Base-by-base conservation (phyloP, 106 monocot species). In the Chionographis japonica region DNA sequence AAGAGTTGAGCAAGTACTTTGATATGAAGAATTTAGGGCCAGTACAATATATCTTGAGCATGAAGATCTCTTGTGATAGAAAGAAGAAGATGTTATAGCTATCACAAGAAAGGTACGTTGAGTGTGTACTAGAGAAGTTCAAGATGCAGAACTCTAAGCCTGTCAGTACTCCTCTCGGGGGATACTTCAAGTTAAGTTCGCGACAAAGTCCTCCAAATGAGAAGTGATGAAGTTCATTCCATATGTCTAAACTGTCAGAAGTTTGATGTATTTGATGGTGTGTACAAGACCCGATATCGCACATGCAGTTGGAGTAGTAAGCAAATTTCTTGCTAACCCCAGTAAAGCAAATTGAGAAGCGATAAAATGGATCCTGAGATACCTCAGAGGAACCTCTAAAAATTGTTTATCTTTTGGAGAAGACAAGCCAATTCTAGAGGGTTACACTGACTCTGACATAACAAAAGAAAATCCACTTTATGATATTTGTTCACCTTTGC, bases 91-190 rank as follows among this genome's bases (percentile, higher is more conserved):
- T 19, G 70, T 20, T 70, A 59, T 70, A 1, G 19, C 46, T 43
- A 13, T 70, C 58, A 59, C 0, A 60, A 19, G 59, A 70, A 4
- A 60, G 46, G 58, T 58, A 70, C 19, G 43, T 60, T 2, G 70
- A 70, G 59, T 49, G 58, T 39, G 68, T 43, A 36, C 12, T 60
- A 10, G 38, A 70, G 4, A 70, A 16, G 55, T 70, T 50, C 56
- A 70, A 46, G 5, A 46, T 46, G 8, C 4, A 46, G 43, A 8
- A 46, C 43, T 46, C 43, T 8, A 46, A 46, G 43, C 43, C 43
- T 4, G 43, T 46, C 8, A 4, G 43, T 46, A 46, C 8, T 4
- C 43, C 43, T 4, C 43, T 46, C 4, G 43, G 5, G 8, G 8
- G 5, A 46, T 46, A 46, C 43, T 46, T 4, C 43, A 46, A 46